A percentile compares a stretch with the other conserved stretches of the same genome.
Conservation (phyloP, 225 moss, liverwort and hornwort genomes). For the Takakia lepidozioides region DNA sequence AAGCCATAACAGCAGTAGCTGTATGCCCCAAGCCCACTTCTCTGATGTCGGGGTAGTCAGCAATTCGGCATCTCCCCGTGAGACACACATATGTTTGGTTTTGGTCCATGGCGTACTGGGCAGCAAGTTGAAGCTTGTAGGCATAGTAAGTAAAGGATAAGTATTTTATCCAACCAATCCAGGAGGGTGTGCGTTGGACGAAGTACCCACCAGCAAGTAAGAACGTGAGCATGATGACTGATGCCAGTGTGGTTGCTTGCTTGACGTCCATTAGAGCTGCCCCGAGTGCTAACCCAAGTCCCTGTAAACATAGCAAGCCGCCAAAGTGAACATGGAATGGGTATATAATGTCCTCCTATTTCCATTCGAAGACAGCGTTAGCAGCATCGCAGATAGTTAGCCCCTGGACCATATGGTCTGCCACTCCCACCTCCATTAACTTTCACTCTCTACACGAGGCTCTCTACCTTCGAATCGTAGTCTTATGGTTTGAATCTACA, state of each 20-base stretch:
- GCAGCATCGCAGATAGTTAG: no score
- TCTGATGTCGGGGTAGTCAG: slow-evolving; percentile 30
- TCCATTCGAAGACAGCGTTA: no score
- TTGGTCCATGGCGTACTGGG: slow-evolving; percentile 36
- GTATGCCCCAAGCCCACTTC: slow-evolving; percentile 28
- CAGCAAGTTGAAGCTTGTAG: slow-evolving; percentile 56
- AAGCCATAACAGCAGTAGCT: slow-evolving; percentile 20
- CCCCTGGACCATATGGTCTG: no score
- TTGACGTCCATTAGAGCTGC: slow-evolving; percentile 65
- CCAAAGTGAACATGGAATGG: no score
- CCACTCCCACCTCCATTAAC: no score
- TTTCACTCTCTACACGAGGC: no score
- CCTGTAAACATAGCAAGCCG: slow-evolving; percentile 35
- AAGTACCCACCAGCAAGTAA: slow-evolving; percentile 57
- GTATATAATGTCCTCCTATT: no score
- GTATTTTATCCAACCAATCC: slow-evolving; percentile 67
- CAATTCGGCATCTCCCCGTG: slow-evolving; percentile 26
- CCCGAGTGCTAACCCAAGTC: slow-evolving; percentile 62
- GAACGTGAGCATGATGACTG: slow-evolving; percentile 52
- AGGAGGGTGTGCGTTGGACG: slow-evolving; percentile 44
- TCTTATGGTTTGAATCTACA: no score
- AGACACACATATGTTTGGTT: slow-evolving; percentile 27
- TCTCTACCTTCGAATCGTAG: no score
- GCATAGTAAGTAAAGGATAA: slow-evolving; percentile 55
- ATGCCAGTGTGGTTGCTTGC: slow-evolving; percentile 60